Conservation (phyloP, 768 basidiomycete species). For the Albatrellus ellisii region DNA sequence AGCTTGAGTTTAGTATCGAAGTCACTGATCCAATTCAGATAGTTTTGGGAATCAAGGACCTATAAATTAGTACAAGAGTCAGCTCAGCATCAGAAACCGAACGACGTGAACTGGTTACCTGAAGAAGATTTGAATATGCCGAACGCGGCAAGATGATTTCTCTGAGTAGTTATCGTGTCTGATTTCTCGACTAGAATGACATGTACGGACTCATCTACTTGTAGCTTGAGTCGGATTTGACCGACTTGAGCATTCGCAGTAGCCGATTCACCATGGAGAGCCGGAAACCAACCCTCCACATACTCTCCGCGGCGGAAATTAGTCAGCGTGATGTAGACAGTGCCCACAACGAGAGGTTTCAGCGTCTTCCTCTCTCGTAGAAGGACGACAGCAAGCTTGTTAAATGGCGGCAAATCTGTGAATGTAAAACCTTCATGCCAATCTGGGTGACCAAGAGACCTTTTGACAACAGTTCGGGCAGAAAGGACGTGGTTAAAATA, state of each 20-base stretch:
- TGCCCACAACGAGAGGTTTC: constrained; percentile 47
- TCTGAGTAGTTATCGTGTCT: constrained; percentile 23
- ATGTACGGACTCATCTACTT: constrained; percentile 54
- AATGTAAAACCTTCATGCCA: constrained; percentile 79
- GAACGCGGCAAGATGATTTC: constrained; percentile 67
- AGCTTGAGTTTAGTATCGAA: constrained; percentile 55
- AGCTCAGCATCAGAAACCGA: constrained; percentile 2
- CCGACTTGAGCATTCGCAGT: constrained; percentile 50
- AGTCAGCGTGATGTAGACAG: constrained; percentile 44
- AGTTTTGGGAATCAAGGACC: constrained; percentile 45
- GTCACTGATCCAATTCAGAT: constrained; percentile 64
- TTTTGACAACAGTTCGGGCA: constrained; percentile 65
- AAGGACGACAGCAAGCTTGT: constrained; percentile 51
- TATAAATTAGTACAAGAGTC: constrained; percentile 16
- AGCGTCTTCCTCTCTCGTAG: constrained; percentile 54
- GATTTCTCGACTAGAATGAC: constrained; percentile 13
- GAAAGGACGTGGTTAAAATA: constrained; percentile 51
- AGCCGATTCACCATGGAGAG: constrained; percentile 37
- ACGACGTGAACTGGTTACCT: constrained; percentile 27
- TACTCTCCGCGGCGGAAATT: constrained; percentile 65
- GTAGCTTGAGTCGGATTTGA: constrained; percentile 60
- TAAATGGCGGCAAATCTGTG: constrained; percentile 67
- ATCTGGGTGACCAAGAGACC: constrained; percentile 49
- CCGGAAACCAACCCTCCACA: constrained; percentile 80
- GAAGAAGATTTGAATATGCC: constrained; percentile 46